Evolutionary conservation across 192 early-diverging fungal genomes (phyloP).

Genomic region (Helicostylum pulchrum): DNA sequence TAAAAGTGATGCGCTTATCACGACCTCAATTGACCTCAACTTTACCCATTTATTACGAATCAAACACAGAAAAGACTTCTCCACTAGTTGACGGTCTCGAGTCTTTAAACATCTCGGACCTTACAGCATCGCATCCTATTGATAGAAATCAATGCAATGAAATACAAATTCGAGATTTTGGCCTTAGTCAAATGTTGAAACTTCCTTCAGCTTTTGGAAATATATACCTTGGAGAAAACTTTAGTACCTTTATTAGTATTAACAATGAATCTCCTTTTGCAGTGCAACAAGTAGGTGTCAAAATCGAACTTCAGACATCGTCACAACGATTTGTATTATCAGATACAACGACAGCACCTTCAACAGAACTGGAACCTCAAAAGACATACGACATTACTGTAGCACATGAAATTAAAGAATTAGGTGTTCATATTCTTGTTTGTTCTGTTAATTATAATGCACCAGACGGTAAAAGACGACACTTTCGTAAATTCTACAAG

Average conservation of each 20-base stretch:
- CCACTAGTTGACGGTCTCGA: constrained; percentile 24
- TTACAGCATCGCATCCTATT: constrained; percentile 25
- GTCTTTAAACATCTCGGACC: constrained; percentile 15
- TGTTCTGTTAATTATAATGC: constrained; percentile 82
- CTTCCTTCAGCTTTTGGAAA: constrained; percentile 86
- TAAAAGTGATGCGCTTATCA: constrained; percentile 92
- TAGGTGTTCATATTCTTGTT: constrained; percentile 87
- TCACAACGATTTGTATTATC: constrained; percentile 75
- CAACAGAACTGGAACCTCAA: constrained; percentile 55
- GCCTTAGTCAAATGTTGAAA: constrained; percentile 65
- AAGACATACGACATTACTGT: constrained; percentile 76
- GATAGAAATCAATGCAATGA: background rate
- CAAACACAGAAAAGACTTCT: background rate
- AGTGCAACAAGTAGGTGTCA: constrained; percentile 72
- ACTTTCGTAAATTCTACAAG: constrained; percentile 90
- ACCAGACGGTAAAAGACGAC: constrained; percentile 62
- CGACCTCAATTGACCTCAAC: constrained; percentile 46
- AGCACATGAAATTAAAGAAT: constrained; percentile 93
- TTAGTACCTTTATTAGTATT: constrained; percentile 79
- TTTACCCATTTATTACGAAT: constrained; percentile 35
- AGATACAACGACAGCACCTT: constrained; percentile 50
- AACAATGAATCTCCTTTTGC: constrained; percentile 75
- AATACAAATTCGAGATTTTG: constrained; percentile 56
- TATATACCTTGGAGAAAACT: constrained; percentile 94
- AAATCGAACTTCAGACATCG: constrained; percentile 84